Percentiles rank a stretch among this genome's conserved stretches.
Evolutionary conservation across 2,329 filamentous ascomycete genomes (phyloP).

Genomic region (Cercospora zeae-maydis): DNA sequence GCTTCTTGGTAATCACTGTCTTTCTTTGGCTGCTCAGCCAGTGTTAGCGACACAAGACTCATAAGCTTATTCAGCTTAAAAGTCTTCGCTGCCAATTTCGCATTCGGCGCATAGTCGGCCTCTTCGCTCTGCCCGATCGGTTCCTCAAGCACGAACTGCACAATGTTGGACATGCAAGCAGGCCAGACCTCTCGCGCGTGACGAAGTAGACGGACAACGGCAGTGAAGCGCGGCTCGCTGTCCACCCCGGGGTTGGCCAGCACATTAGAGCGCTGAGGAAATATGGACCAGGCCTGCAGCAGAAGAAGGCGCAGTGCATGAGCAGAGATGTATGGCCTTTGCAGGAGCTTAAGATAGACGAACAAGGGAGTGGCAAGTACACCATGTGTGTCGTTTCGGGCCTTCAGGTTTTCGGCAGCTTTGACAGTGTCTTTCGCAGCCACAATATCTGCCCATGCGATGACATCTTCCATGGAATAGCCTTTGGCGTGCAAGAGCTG

Average conservation of each 20-base stretch:
- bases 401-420: slow-evolving; percentile 23
- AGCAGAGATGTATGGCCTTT: slow-evolving; percentile 41
- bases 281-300: neutral
- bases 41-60: slow-evolving; percentile 37
- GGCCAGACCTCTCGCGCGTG: slow-evolving; percentile 52
- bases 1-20: slow-evolving; percentile 50
- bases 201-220: slow-evolving; percentile 48
- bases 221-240: slow-evolving; percentile 32
- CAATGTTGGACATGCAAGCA: slow-evolving; percentile 36
- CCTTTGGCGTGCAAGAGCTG: slow-evolving; percentile 19
- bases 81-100: slow-evolving; percentile 7
- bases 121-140: neutral
- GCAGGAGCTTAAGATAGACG: slow-evolving; percentile 47
- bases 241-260: slow-evolving; percentile 9
- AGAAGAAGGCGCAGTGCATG: slow-evolving; percentile 45
- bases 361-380: slow-evolving; percentile 42
- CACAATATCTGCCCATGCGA: slow-evolving; percentile 28
- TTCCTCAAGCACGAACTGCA: slow-evolving; percentile 13
- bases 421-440: slow-evolving; percentile 18
- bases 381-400: neutral
- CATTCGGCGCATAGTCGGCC: neutral
- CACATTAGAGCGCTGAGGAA: neutral
- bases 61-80: slow-evolving; percentile 31
- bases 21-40: slow-evolving; percentile 49
- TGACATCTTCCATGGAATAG: slow-evolving; percentile 25